Base-by-base conservation (phyloP, 1,284 basidiomycete genomes). In the Leccinum subspadiceum region DNA sequence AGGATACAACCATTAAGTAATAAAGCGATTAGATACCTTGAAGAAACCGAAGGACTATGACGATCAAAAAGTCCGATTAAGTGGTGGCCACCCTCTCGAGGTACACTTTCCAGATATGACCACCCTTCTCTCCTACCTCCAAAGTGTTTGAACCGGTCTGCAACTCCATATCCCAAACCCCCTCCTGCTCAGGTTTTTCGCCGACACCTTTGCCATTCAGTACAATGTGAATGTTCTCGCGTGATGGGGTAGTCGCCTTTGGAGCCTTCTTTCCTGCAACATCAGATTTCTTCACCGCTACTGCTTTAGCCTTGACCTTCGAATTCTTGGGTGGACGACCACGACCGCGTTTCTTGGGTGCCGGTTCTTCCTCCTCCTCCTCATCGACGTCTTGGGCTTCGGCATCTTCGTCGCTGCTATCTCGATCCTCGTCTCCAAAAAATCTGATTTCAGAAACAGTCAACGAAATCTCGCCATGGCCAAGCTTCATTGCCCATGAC, bases 41-140 rank as follows among this genome's bases (percentile, higher is more conserved):
- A 57, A 54, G 48, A 60, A 59, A 62, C 53, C 4, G 46, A 64
- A 52, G 53, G 49, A 56, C 53, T 46, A 56, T 48, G 49, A 54
- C 52, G 55, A 39, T 48, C 37, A 57, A 8, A 37, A 31, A 31
- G 53, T 44, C 54, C 55, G 31, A 63, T 66, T 58, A 75, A 41
- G 64, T 55, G 12, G 60, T 53, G n/a, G 66, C 57, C 55, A 64
- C 55, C 50, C 69, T 74, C 62, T 89, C 84, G 54, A 84, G 73
- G 72, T 86, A 86, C 41, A 87, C 77, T 70, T 84, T 88, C 89
- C 86, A 90, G 54, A 81, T 72, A 66, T 82, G 70, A 20, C 84
- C 85, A 35, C 81, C 84, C 66, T 81, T 82, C 75, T 89, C 87
- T 17, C 88, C 87, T n/a, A 90, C 73, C 70, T 90, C 88, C 41